Evolutionary conservation across 441 rosid genomes (phyloP).

Genomic region (Melastoma candidum): DNA sequence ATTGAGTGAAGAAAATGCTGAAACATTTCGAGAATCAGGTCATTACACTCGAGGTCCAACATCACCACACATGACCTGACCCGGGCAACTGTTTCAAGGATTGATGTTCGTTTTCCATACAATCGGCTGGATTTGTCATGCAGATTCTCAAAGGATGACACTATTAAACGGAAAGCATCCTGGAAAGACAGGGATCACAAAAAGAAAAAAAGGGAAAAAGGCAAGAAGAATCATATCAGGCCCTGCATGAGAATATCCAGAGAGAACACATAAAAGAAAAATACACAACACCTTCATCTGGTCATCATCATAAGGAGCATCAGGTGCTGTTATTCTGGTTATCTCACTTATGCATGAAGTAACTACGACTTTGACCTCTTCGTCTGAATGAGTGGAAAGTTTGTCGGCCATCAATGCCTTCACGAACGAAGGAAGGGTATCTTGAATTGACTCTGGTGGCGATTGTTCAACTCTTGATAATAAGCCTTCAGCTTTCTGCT

Average conservation of each 20-base stretch:
- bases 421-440: constrained; percentile 59
- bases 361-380: constrained; percentile 78
- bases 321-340: constrained; percentile 98
- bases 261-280: constrained; percentile 8
- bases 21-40: constrained; percentile 80
- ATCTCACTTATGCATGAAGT: constrained; percentile 98
- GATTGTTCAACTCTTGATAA: constrained; percentile 82
- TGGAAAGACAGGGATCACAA: constrained; percentile 15
- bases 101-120: constrained; percentile 57
- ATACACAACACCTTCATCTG: constrained; percentile 61
- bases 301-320: constrained; percentile 93
- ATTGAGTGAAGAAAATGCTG: constrained; percentile 71
- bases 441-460: constrained; percentile 60
- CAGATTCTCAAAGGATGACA: constrained; percentile 65
- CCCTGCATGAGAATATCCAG: background rate
- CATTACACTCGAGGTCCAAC: constrained; percentile 98
- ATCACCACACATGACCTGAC: constrained; percentile 96
- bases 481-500: constrained; percentile 62
- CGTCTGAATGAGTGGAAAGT: constrained; percentile 60
- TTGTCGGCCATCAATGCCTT: constrained; percentile 59
- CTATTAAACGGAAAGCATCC: constrained; percentile 57
- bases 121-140: constrained; percentile 64
- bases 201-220: background rate
- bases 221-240: background rate
- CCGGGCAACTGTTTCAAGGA: constrained; percentile 95